Conservation (phyloP, 441 rosid species). For the Eutrema salsugineum region DNA sequence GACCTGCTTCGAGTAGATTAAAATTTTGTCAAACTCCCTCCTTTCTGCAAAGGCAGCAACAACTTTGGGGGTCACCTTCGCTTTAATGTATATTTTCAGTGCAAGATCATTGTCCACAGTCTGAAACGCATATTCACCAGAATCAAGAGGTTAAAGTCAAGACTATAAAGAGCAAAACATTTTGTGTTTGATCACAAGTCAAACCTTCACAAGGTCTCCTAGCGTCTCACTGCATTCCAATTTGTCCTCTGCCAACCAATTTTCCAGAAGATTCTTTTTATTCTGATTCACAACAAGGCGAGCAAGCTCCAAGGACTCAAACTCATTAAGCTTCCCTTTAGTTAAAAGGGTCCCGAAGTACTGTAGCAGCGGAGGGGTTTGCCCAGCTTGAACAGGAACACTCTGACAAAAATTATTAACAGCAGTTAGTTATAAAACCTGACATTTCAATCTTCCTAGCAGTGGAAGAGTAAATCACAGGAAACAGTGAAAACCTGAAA, state of each 20-base stretch:
- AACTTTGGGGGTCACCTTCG: constrained; percentile 93
- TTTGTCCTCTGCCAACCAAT: constrained; percentile 93
- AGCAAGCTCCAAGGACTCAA: constrained; percentile 85
- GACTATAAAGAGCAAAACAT: too few relatives aligned
- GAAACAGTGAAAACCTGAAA: constrained; percentile 43
- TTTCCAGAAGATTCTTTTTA: constrained; percentile 84
- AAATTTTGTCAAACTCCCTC: constrained; percentile 89
- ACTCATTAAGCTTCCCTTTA: constrained; percentile 88
- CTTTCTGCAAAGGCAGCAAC: constrained; percentile 96
- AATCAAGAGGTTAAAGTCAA: too few relatives aligned
- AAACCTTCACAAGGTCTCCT: constrained; percentile 94
- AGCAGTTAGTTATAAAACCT: too few relatives aligned
- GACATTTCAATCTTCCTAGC: too few relatives aligned
- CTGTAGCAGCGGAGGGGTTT: constrained; percentile 86
- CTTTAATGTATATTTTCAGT: constrained; percentile 79
- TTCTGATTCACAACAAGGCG: constrained; percentile 94
- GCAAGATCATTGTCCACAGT: constrained; percentile 97
- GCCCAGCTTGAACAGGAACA: constrained; percentile 94
- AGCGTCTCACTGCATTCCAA: constrained; percentile 89
- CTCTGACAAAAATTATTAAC: constrained; percentile 20
- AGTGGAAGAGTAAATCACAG: too few relatives aligned
- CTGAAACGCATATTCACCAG: constrained; percentile 23
- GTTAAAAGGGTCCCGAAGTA: constrained; percentile 90
- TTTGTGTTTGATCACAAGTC: too few relatives aligned
- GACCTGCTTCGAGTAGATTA: constrained; percentile 79